Base-by-base conservation (phyloP, 164 flowering plant species). In the Chimonanthus praecox region DNA sequence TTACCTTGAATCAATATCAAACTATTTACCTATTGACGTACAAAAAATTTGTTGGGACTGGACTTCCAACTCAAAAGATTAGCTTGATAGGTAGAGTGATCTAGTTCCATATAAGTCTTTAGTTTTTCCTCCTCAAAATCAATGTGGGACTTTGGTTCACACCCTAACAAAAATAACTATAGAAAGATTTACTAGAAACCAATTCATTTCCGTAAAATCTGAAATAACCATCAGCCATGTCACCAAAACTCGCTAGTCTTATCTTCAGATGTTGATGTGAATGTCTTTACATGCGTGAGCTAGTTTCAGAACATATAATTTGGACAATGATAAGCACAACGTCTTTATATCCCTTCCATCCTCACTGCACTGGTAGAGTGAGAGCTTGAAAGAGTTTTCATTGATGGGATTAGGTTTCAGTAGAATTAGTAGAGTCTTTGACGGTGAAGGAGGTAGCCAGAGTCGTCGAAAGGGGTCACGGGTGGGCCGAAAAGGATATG, bases 401-500 rank as follows among this genome's bases (percentile, higher is more conserved):
- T 20, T 6, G 16, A 66, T 66, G 69, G 88, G 88, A 18, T 58
- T 73, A n/a, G 75, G 67, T 79, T 76, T 82, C 49, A 76, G 78
- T 21, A 71, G 51, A 58, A 18, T 80, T 2, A 50, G 78, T 21
- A 71, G 51, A 58, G 15, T 80, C 1, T 58, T 84, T 18, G 43
- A 20, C 5, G 58, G 46, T 11, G 11, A 58, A 46, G 78, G 79
- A 46, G 58, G n/a, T 15, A 73, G 73, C 44, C 68, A 33, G 0
- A 33, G 60, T 11, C 60, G 80, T 11, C n/a, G 71, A 5, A 62
- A 72, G 62, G 48, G 71, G 3, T 8, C 77, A n/a, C 51, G 71
- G 2, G 4, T 70, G 47, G 64, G 81, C 3, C 87, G 85, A 0
- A 83, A 67, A 68, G 90, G 87, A 4, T 87, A 82, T 51, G 68